phyloP scores from a whole-genome alignment of 2,329 filamentous ascomycete species.

The Didymella keratinophila region DNA sequence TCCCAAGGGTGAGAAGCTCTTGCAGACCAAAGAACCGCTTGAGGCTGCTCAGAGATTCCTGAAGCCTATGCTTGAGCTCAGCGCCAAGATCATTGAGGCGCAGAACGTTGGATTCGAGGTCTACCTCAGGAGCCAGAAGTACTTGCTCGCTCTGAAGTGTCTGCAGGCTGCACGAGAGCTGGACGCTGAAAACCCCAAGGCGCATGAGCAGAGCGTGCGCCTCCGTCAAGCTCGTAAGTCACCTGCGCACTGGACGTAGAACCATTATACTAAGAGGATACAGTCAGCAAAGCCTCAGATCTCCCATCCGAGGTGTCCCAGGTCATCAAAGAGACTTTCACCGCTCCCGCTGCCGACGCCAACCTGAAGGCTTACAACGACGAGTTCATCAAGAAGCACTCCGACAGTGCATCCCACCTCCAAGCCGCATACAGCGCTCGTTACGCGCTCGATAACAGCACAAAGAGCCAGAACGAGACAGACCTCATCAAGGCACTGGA shows the following conservation, averaged over 20 bases:
- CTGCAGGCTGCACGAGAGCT: slow-evolving; percentile 76
- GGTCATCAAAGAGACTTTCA: slow-evolving; percentile 73
- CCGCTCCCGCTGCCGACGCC: slow-evolving; percentile 62
- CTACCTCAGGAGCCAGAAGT: slow-evolving; percentile 83
- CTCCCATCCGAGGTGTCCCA: slow-evolving; percentile 73
- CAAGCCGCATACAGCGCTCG: slow-evolving; percentile 69
- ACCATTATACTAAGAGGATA: slow-evolving; percentile 11
- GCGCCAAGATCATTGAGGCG: slow-evolving; percentile 78
- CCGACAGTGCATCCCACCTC: slow-evolving; percentile 67
- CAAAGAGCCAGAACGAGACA: slow-evolving; percentile 66
- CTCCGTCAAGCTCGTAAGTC: slow-evolving; percentile 67
- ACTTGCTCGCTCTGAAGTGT: slow-evolving; percentile 84
- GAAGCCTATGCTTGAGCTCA: slow-evolving; percentile 79
- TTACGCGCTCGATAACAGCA: slow-evolving; percentile 65
- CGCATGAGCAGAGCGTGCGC: slow-evolving; percentile 77
- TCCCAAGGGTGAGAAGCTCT: slow-evolving; percentile 80
- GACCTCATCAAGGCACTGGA: slow-evolving; percentile 68
- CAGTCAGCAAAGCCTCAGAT: slow-evolving; percentile 50
- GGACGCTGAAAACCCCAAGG: slow-evolving; percentile 71
- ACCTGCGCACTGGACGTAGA: neutral
- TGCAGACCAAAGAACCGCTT: slow-evolving; percentile 81
- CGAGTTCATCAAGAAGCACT: slow-evolving; percentile 69
- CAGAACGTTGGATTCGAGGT: slow-evolving; percentile 92
- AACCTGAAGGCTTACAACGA: slow-evolving; percentile 72
- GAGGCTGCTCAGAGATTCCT: slow-evolving; percentile 89